A percentile compares a stretch with the other conserved stretches of the same genome.
Conservation (phyloP, 2,329 filamentous ascomycete species). For the Aspergillus fischeri region DNA sequence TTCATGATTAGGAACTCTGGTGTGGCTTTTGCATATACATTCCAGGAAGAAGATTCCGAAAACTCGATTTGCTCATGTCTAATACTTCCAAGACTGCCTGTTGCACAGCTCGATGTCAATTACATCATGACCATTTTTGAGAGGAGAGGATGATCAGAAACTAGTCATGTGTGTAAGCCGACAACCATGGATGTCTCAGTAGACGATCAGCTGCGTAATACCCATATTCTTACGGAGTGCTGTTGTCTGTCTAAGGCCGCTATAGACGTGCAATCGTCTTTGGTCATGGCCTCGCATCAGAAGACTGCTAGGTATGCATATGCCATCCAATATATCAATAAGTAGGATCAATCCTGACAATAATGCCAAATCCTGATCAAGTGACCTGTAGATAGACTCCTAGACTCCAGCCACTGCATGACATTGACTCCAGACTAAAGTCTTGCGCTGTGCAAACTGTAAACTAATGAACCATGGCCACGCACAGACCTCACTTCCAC, state of each 20-base stretch:
- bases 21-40: background rate
- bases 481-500: background rate
- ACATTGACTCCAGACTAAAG: background rate
- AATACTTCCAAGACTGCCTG: background rate
- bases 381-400: background rate
- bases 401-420: too few species aligned
- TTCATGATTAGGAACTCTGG: background rate
- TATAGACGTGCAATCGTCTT: background rate
- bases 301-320: background rate
- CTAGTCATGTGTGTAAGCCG: conserved; percentile 3
- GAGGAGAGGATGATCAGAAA: background rate
- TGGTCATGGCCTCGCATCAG: background rate
- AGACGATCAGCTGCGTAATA: background rate
- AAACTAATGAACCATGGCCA: background rate
- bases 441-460: background rate
- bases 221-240: background rate
- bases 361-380: background rate
- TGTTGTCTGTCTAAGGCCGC: too few species aligned
- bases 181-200: conserved; percentile 10
- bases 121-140: conserved; percentile 5
- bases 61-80: background rate
- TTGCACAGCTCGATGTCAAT: background rate
- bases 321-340: background rate
- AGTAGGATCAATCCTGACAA: background rate
- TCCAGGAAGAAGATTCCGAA: background rate